Base-by-base conservation (phyloP, 2,329 filamentous ascomycete species). In the Colletotrichum orchidophilum region DNA sequence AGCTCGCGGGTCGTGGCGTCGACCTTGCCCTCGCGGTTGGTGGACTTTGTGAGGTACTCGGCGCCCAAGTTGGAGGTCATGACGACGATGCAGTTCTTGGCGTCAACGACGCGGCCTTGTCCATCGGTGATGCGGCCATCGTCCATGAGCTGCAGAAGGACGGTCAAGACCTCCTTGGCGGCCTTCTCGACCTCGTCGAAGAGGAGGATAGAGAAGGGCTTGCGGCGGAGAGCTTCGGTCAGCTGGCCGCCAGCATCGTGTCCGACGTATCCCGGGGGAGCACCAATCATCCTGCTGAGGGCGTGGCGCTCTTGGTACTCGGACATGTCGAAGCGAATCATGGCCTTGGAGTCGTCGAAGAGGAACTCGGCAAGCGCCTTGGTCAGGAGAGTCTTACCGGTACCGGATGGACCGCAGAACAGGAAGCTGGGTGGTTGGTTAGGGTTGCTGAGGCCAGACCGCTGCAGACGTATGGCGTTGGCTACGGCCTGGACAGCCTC, bases 321-420 rank as follows among this genome's bases (percentile, higher is more conserved):
- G 5, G 96, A 98, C 96, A 99, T 99, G 81, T 99, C 96, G 84
- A 99, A 97, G 49, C 96, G 93, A 77, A 99, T 97, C 96, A 99
- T 98, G 39, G 96, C 87, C 85, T 98, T 98, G 29, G 96, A 85
- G 76, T 99, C 96, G 80, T 99, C 96, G 84, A 99, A 99, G 31
- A 99, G 87, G 86, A 99, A 99, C 81, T 99, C 96, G 59, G 96
- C 96, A 71, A 99, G 88, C 18, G 96, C 96, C 83, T 99, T 99
- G 74, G 96, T 98, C 69, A 99, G 91, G 24, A 99, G 87, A 21
- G 96, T 99, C 85, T 99, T 99, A 87, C 96, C 96, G 13, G 96
- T 99, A 86, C 96, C 96, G 0, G 96, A 98, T 15, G 96, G 96
- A 86, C 96, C 96, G 78, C 96, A 98, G 90, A 99, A 99, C 69